phyloP scores from a whole-genome alignment of 2,329 filamentous ascomycete genomes.

The Endothia cerciana region DNA sequence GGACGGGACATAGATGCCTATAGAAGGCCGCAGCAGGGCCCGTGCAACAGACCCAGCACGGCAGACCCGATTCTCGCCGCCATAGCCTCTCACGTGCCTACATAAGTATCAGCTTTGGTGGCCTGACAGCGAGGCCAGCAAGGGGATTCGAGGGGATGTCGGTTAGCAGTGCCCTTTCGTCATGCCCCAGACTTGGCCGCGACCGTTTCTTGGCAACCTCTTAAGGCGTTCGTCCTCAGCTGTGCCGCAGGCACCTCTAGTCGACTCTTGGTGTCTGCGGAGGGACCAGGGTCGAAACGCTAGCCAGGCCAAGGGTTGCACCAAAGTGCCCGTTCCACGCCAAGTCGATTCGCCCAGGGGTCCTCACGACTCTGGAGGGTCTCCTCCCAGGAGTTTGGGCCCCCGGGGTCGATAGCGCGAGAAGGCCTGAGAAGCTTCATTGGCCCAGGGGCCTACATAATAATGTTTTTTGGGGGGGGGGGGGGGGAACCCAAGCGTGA shows the following conservation, averaged over 20 bases:
- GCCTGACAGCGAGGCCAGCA: too few species aligned
- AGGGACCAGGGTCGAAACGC: slow-evolving; percentile 9
- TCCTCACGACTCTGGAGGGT: background rate
- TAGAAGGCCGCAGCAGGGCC: background rate
- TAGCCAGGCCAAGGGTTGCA: background rate
- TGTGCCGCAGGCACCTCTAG: background rate
- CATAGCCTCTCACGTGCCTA: background rate
- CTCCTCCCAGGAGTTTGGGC: background rate
- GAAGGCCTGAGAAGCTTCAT: background rate
- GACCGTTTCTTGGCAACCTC: background rate
- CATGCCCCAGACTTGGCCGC: background rate
- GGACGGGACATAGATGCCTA: slow-evolving; percentile 7
- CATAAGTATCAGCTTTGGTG: background rate
- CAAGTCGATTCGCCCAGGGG: slow-evolving; percentile 10
- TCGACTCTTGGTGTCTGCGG: background rate
- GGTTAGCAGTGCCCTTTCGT: background rate
- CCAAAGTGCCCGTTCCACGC: background rate
- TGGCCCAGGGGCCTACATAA: background rate
- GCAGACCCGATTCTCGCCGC: background rate
- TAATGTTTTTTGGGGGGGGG: background rate
- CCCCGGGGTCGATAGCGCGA: slow-evolving; percentile 1
- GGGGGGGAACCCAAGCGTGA: too few species aligned
- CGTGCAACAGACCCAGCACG: background rate
- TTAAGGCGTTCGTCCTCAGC: background rate
- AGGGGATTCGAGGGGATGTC: too few species aligned